These are phyloP conservation scores for Beta macrorhiza DNA, from an alignment of 179 eudicot species.

Conservation along the genomic window DNA sequence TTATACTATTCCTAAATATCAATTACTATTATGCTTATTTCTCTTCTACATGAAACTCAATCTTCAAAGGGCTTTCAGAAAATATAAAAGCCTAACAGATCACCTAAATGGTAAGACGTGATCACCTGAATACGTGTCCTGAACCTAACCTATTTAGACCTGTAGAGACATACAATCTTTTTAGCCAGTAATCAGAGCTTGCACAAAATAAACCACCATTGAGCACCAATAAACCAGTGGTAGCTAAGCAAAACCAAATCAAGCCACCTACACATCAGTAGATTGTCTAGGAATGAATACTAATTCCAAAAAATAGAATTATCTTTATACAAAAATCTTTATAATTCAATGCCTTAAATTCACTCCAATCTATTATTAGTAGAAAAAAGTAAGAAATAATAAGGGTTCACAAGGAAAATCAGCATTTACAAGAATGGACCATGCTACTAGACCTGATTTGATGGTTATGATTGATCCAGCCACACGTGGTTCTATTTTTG, in stretches of 20 bases:
- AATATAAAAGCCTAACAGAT: slow-evolving; percentile 6
- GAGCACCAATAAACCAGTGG: neutral
- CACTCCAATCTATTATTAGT: neutral
- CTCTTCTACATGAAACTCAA: neutral
- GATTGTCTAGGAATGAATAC: neutral
- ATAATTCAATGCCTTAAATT: neutral
- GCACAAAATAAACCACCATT: slow-evolving; percentile 4
- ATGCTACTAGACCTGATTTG: too few species aligned
- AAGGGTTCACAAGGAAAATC: too few species aligned
- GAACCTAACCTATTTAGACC: neutral
- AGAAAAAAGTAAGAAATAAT: neutral
- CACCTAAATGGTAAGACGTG: neutral
- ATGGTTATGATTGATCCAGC: too few species aligned
- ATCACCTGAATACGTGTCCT: neutral
- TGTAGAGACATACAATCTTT: slow-evolving; percentile 2
- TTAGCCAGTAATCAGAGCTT: neutral
- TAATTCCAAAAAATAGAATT: neutral
- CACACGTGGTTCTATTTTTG: neutral
- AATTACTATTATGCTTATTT: neutral
- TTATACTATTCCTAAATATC: neutral
- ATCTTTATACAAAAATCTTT: neutral
- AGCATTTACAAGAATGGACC: too few species aligned
- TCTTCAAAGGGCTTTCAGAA: neutral
- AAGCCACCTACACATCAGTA: neutral
- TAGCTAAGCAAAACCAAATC: neutral